Conservation (phyloP, 768 basidiomycete genomes). For the Rhizopogon vesiculosus region DNA sequence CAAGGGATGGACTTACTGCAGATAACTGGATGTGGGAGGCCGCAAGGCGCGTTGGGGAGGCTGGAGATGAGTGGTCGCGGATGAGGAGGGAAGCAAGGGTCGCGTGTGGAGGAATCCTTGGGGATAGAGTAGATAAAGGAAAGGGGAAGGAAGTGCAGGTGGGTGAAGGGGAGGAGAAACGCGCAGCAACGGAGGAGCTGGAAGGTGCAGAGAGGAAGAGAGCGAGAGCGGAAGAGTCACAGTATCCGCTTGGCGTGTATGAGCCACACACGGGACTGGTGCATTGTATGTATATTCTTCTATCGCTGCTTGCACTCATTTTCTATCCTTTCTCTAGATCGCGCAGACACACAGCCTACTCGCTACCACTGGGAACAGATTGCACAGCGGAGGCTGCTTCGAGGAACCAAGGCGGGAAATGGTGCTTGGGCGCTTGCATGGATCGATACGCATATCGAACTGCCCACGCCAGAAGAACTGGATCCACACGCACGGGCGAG, state of each 20-base stretch:
- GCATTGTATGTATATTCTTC: constrained; percentile 50
- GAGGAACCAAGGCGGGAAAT: constrained; percentile 71
- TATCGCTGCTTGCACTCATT: not conserved
- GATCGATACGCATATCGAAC: constrained; percentile 54
- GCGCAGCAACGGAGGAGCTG: constrained; percentile 13
- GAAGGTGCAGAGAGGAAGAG: constrained; percentile 22
- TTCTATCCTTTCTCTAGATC: constrained; percentile 42
- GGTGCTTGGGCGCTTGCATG: constrained; percentile 80
- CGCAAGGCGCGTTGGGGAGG: constrained; percentile 58
- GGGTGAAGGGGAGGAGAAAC: constrained; percentile 25
- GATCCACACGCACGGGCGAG: constrained; percentile 18
- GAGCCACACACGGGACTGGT: constrained; percentile 78
- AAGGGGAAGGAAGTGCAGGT: constrained; percentile 30
- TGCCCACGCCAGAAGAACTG: constrained; percentile 17
- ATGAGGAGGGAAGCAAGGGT: constrained; percentile 52
- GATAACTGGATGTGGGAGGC: constrained; percentile 93
- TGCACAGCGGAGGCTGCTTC: constrained; percentile 50
- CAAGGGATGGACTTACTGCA: constrained; percentile 75
- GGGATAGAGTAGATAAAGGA: constrained; percentile 20
- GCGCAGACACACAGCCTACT: constrained; percentile 74
- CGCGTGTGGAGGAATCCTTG: constrained; percentile 44
- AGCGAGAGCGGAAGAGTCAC: constrained; percentile 24
- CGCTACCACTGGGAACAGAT: constrained; percentile 54
- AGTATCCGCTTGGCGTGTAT: constrained; percentile 63
- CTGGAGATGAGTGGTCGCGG: constrained; percentile 59